Conservation (phyloP, 257 asterid genomes). For the Solanum infundibuliforme region DNA sequence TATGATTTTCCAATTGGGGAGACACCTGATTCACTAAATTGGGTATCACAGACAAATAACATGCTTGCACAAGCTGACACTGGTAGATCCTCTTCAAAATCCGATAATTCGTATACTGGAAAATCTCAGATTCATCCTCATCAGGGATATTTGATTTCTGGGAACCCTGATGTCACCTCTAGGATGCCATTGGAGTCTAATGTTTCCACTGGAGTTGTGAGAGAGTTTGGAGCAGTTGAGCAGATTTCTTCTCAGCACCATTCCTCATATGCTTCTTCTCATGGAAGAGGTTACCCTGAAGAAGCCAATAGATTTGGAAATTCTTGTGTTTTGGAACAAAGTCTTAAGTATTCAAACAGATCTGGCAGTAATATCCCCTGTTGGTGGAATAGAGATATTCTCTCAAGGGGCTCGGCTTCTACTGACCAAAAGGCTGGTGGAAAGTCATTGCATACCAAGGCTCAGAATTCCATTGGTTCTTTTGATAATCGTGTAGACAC, state of each 20-base stretch:
- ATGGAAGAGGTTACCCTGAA: background rate
- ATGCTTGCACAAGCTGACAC: background rate
- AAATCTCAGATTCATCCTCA: background rate
- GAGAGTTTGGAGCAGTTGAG: constrained; percentile 4
- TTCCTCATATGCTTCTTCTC: background rate
- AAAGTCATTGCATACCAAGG: background rate
- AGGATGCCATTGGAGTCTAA: constrained; percentile 1
- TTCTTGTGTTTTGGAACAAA: background rate
- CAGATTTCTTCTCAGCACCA: background rate
- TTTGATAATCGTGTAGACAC: background rate
- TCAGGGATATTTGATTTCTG: background rate
- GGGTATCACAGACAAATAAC: background rate
- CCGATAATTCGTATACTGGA: background rate
- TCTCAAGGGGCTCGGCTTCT: background rate
- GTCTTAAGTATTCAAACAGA: background rate
- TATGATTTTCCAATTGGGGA: background rate
- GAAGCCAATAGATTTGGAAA: background rate
- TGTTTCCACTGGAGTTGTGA: background rate
- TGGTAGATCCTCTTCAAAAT: background rate
- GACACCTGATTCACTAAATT: background rate
- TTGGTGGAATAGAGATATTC: background rate
- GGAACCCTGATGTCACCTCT: background rate
- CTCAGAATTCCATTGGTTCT: background rate
- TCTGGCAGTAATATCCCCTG: background rate
- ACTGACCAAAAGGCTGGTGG: background rate